Base-by-base conservation (phyloP, 768 basidiomycete genomes). In the Rhodotorula kratochvilovae region DNA sequence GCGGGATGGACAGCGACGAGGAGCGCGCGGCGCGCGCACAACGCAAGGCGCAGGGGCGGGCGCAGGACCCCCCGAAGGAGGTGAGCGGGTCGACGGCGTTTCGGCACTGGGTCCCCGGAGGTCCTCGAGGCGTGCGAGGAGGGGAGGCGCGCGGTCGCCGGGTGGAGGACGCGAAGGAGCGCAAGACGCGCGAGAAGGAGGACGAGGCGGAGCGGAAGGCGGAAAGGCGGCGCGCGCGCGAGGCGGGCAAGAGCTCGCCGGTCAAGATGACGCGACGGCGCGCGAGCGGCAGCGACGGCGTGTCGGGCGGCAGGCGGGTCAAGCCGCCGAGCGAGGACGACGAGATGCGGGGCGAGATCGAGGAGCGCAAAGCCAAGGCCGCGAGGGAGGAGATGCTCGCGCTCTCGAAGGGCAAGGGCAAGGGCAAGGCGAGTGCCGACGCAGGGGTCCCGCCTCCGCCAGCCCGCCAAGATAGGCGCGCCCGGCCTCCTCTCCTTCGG, bases 71-170 rank as follows among this genome's bases (percentile, higher is more conserved):
- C 31, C 60, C 63, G 7, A 45, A 53, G 21, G 35, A 19, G n/a
- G 36, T 64, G 42, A 36, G 4, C n/a, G 54, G 54, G 15, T 54
- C 63, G 42, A 36, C 48, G 1, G 23, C 21, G 13, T 69, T 29
- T 35, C 59, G 67, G 7, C 72, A 73, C 55, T 69, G 67, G 67
- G 54, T 73, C 7, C 55, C 67, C 12, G 25, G 63, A 29, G 43
- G 61, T 68, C 43, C 29, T 27, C n/a, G 51, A 39, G 16, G 72
- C 35, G 31, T 17, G 5, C 29, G 63, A 35, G 15, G 42, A 53
- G 13, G 5, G n/a, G 8, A 10, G 45, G 23, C 39, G 11, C 7
- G 27, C 19, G 31, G 67, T 57, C 15, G 23, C 23, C 36, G 64
- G n/a, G 53, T 73, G 48, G 46, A 6, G 48, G 55, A 59, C 27